Base-by-base conservation (phyloP, 2,329 filamentous ascomycete species). In the Fusarium oligoseptatum region DNA sequence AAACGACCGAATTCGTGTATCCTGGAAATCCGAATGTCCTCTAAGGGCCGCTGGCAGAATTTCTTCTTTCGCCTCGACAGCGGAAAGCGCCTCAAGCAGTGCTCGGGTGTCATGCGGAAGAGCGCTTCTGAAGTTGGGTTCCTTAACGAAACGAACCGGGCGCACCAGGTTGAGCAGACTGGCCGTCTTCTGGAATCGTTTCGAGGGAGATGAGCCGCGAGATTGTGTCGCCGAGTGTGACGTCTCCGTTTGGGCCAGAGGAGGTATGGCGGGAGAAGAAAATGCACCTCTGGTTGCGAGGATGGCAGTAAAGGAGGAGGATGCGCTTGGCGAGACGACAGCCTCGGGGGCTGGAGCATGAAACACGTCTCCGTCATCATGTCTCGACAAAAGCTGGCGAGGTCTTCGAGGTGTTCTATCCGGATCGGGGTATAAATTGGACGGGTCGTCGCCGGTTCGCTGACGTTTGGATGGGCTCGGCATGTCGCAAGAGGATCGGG, bases 31-130 rank as follows among this genome's bases (percentile, higher is more conserved):
- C 7, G 29, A 20, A 41, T 58, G 39, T 7, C 34, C 32, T 41
- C 65, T 60, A 58, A 64, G 65, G 50, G 65, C 20, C 12, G 22
- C 65, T 50, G 60, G 60, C 15, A 67, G 32, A 27, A 67, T 64
- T 22, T 50, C 37, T 41, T 64, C 65, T 39, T 64, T 64, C 12
- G 37, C 65, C 32, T 58, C 65, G 8, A 50, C 60, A 3, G 29
- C 29, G 29, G 60, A 48, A 17, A 67, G 60, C 29, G 50, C 22
- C 20, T 64, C 50, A 17, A 41, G 43, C 4, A 67, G 11, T 10
- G 12, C 20, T 45, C 37, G 48, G 20, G 52, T 20, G 9, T 64
- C 34, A 24, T 50, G n/a, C 11, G 50, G 39, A n/a, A 67, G 60
- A 45, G 17, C 39, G 4, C 39, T 57, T 39, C 50, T 52, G 7